Evolutionary conservation across 257 asterid species (phyloP).

Genomic region (Jacaranda mimosifolia): DNA sequence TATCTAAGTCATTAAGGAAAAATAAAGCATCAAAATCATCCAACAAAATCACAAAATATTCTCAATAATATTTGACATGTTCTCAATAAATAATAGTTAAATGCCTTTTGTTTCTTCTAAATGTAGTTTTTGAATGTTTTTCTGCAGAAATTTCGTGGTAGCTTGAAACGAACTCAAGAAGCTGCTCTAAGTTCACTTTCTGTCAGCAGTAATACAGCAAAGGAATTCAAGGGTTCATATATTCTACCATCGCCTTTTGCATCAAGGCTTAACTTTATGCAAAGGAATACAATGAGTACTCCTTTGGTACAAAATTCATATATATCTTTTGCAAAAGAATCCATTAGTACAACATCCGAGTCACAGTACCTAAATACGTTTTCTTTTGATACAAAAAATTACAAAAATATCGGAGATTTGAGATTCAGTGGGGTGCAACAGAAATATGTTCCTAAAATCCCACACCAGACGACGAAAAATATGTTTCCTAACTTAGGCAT

Average conservation of each 20-base stretch:
- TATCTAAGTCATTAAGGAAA: slow-evolving; percentile 33
- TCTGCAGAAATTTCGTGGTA: slow-evolving; percentile 70
- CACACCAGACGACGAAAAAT: too few species aligned
- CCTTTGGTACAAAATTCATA: slow-evolving; percentile 24
- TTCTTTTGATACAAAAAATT: slow-evolving; percentile 22
- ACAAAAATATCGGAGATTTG: slow-evolving; percentile 22
- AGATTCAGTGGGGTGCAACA: neutral
- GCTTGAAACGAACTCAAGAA: slow-evolving; percentile 53
- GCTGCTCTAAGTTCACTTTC: neutral
- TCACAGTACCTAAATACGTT: neutral
- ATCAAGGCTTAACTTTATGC: slow-evolving; percentile 3
- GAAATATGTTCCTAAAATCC: too few species aligned
- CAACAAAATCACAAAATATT: slow-evolving; percentile 24
- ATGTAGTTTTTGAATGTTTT: neutral
- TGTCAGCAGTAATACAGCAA: slow-evolving; percentile 14
- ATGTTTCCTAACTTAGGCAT: too few species aligned
- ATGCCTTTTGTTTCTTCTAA: too few species aligned
- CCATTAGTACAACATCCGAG: neutral
- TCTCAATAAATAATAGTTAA: neutral
- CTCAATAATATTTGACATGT: slow-evolving; percentile 1
- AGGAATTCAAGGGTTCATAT: slow-evolving; percentile 24
- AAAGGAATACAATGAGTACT: neutral
- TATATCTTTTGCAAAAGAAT: neutral
- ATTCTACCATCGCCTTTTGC: slow-evolving; percentile 26
- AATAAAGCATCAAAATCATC: slow-evolving; percentile 34